Evolutionary conservation across 768 basidiomycete genomes (phyloP), one percentile per base, ranked within the genome.

Genomic region (Tricholoma sp.): DNA sequence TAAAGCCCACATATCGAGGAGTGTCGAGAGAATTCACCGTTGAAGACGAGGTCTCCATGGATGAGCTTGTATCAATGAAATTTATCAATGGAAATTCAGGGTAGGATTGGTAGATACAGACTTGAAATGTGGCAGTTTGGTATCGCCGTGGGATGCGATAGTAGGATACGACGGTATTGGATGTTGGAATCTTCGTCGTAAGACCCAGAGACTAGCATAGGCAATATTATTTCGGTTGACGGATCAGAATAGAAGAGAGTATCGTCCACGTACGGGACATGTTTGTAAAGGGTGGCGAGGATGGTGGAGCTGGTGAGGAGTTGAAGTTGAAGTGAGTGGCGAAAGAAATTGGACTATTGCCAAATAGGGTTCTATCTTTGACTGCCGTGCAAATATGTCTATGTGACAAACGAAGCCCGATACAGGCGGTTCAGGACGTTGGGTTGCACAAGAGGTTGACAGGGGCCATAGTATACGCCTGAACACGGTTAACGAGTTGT

Each of bases 1-100:
- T 59, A 81, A 72, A 6, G 84, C 75, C 62, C 90, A 94, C 79
- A 91, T 85, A 57, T 91, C 85, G 28, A 98, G 80, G 41, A 98
- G 77, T 94, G 96, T 15, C 88, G 80, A 0, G 96, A 96, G 0
- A 97, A 93, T 0, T 89, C 81, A 9, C 88, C 84, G 73, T 98
- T 94, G 33, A 95, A 76, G 10, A 98, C 91, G 48, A 97, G 86
- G 70, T 98, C 97, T 6, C 96, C 96, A 58, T 92, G 89, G 72
- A 91, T 94, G 12, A 98, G 77, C 61, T 86, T 87, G 52, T 13
- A 18, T 20, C 17, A 20, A 48, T 4, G 9, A 9, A 17, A 18
- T 32, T 28, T n/a, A 45, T 28, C 9, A n/a, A 50, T 13, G 54
- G 9, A 12, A 33, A 4, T 50, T 15, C n/a, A 37, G 2, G 18